Conservation (phyloP, 495 filamentous ascomycete genomes). For the Lasiosphaeria miniovina region DNA sequence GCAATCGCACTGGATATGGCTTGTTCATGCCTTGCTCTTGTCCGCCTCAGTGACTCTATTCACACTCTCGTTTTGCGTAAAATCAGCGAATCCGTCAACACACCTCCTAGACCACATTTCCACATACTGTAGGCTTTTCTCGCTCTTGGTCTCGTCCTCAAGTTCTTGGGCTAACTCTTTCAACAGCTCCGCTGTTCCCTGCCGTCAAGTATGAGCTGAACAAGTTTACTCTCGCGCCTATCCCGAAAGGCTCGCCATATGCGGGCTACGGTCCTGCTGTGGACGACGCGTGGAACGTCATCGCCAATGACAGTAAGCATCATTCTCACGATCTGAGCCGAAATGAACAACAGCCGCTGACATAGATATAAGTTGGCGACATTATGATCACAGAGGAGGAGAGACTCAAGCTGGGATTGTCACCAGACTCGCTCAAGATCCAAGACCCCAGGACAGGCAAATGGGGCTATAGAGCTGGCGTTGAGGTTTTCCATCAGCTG, state of each 20-base stretch:
- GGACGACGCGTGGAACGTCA: conserved; percentile 43
- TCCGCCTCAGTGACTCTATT: conserved; percentile 43
- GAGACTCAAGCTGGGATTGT: conserved; percentile 43
- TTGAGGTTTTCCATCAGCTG: conserved; percentile 58
- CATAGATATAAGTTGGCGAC: conserved; percentile 37
- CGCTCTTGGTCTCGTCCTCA: background rate
- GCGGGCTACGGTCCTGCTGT: conserved; percentile 44
- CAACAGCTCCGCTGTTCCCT: conserved; percentile 40
- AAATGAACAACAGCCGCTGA: conserved; percentile 4
- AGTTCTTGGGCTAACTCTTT: conserved; percentile 16
- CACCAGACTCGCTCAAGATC: conserved; percentile 44
- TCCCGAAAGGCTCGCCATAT: conserved; percentile 37
- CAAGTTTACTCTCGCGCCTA: conserved; percentile 41
- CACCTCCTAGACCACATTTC: conserved; percentile 12
- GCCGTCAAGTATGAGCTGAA: conserved; percentile 45
- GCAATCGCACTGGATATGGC: conserved; percentile 39
- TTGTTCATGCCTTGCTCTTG: conserved; percentile 42
- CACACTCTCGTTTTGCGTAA: conserved; percentile 38
- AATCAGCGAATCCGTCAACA: conserved; percentile 19
- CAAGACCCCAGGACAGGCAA: conserved; percentile 48
- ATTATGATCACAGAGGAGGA: conserved; percentile 51
- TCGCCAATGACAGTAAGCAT: conserved; percentile 40
- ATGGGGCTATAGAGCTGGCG: conserved; percentile 48
- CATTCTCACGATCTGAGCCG: background rate
- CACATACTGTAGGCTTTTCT: conserved; percentile 32